Conservation (phyloP, 257 asterid genomes). For the Nicotiana paniculata region DNA sequence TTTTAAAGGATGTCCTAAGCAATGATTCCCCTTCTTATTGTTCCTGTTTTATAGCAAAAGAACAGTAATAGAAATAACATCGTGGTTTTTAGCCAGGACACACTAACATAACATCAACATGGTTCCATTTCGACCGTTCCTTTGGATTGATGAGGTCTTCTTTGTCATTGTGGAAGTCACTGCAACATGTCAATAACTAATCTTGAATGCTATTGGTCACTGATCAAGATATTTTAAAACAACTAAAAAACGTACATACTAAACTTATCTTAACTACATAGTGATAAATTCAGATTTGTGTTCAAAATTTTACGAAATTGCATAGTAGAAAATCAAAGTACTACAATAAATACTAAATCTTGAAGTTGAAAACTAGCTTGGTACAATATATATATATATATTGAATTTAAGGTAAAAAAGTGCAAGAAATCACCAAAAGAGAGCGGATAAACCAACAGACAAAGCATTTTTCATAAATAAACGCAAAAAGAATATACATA, state of each 20-base stretch:
- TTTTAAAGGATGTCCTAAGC: neutral
- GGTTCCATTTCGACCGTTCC: neutral
- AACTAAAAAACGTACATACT: no score
- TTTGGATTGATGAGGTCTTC: neutral
- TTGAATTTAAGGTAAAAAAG: neutral
- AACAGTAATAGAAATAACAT: neutral
- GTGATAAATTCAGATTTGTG: neutral
- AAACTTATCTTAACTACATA: no score
- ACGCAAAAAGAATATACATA: neutral
- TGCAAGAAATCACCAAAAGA: no score
- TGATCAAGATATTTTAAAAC: neutral
- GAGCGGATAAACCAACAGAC: no score
- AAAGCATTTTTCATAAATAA: neutral
- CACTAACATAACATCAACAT: neutral
- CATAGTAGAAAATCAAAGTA: neutral
- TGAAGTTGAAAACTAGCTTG: neutral
- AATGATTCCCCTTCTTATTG: neutral
- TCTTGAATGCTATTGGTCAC: neutral
- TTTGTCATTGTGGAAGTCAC: neutral
- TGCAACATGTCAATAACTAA: neutral
- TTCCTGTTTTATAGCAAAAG: neutral
- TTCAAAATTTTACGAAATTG: neutral
- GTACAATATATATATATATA: neutral
- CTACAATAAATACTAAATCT: neutral
- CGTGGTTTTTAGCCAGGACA: neutral